Evolutionary conservation across 148 eudicot genomes (phyloP), one percentile per base, ranked within the genome.

Genomic region (Rhododendron williamsianum): DNA sequence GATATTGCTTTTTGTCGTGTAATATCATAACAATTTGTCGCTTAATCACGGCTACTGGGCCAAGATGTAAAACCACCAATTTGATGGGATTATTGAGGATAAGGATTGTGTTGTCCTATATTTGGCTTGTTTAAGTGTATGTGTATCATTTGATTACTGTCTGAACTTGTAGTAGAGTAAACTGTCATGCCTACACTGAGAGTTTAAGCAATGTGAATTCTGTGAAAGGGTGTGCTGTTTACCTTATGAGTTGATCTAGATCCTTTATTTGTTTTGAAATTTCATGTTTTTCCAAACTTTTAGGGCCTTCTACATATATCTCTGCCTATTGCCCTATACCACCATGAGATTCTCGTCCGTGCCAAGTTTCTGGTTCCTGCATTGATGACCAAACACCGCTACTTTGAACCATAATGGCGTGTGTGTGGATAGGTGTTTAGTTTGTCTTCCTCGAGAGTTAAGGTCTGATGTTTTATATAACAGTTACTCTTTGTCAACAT

Each of bases 341-440:
- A 4, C 33, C 4, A 9, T 78, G 30, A 23, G 54, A 78, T 45
- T 33, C n/a, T 19, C 0, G 21, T 2, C 49, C 6, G 25, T 7
- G 48, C 21, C 79, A 73, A 73, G 78, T 73, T 76, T 76, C n/a
- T 27, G 81, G 81, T 46, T 56, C 81, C 16, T 45, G 33, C 54
- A 3, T 77, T 3, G 7, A 9, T 11, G 35, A 46, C 54, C 52
- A n/a, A 12, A 78, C n/a, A 23, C 81, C 9, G 3, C 19, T 43
- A n/a, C 7, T 78, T 23, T 78, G 49, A 45, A 23, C 81, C 81
- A 23, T n/a, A 33, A 12, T 78, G 5, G 18, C 56, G 23, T 19
- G 27, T 54, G 2, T 81, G 45, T 81, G 79, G 18, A 38, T 56
- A 54, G 83, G n/a, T 35, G 45, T 81, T 81, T 56, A 21, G 67